Base-by-base conservation (phyloP, 2,329 filamentous ascomycete genomes). In the Cadophora gregata region DNA sequence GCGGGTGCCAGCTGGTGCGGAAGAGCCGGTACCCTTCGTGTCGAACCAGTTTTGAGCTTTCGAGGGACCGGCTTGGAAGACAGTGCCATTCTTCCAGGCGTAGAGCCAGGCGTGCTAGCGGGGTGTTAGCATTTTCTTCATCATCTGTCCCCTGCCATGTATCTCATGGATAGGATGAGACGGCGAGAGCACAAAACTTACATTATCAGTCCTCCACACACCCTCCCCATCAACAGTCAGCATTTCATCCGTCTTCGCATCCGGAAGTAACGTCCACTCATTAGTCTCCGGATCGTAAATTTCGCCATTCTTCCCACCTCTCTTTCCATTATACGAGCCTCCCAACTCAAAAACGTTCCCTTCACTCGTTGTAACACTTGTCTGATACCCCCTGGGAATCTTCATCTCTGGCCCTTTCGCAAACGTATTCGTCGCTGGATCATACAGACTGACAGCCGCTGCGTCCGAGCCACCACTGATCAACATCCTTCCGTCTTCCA, bases 41-140 rank as follows among this genome's bases (percentile, higher is more conserved):
- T 78, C 77, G 70, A 83, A 88, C 86, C 86, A 89, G 72, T 88
- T 82, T 82, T 87, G 86, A 1, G 78, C 76, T 58, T 77, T 81
- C 47, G 65, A 70, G 2, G 72, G 70, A 4, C 72, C 70, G n/a
- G 68, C 72, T 67, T 73, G 71, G 53, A 74, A 73, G 2, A 72
- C 70, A 25, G 59, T 72, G 2, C 64, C 69, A 21, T 70, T 69
- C n/a, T 71, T 73, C 72, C 71, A 74, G 7, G 55, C 69, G 55
- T 71, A 74, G 1, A 73, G 59, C 84, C 84, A 86, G 21, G 74
- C 83, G 71, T 87, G 85, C 69, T 85, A 85, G 66, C 9, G 86
- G 83, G 6, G 10, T 78, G 71, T 24, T 82, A 77, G 71, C 77
- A 85, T 4, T 80, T 81, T 60, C 76, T 72, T 10, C n/a, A n/a